Base-by-base conservation (phyloP, 768 basidiomycete genomes). In the Agaricus sinodeliciosus region DNA sequence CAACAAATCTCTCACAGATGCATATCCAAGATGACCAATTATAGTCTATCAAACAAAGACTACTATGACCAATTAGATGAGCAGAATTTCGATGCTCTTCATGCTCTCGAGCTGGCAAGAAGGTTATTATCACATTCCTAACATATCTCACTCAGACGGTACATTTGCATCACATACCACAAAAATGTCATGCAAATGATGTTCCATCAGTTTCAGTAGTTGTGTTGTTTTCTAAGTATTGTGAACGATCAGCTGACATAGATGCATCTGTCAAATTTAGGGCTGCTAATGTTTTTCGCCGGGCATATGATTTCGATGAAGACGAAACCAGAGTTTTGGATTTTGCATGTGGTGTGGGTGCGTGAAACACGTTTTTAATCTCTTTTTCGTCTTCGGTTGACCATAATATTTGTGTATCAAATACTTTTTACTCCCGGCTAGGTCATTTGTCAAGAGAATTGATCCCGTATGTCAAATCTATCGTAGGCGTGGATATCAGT, bases 401-500 rank as follows among this genome's bases (percentile, higher is more conserved):
- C n/a, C n/a, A n/a, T n/a, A n/a, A n/a, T n/a, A n/a, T n/a, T 3
- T 22, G 22, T 22, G 22, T 22, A 22, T 22, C 22, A 22, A 22
- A 2, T 22, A 22, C 22, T 22, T 40, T 42, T n/a, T n/a, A n/a
- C 18, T 9, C 22, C 48, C 26, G 26, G 25, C 16, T 37, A 90
- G 89, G 89, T 13, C 64, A 81, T 18, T 64, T 88, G 13, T 83
- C 87, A 2, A 74, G 79, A 56, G 74, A 77, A 40, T 72, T 90
- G 19, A 80, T 79, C 0, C 72, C 80, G 1, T 69, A 85, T 57
- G 76, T 77, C 43, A 84, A 80, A 62, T 71, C 71, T 27, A 76
- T 90, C 56, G 66, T 89, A 13, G 89, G 87, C 9, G 80, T 87
- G 13, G 90, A 91, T 61, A 85, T 90, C 61, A 88, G 82, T 66